Evolutionary conservation across 805 yeast species (phyloP).

Genomic region (Priceomyces castillae): DNA sequence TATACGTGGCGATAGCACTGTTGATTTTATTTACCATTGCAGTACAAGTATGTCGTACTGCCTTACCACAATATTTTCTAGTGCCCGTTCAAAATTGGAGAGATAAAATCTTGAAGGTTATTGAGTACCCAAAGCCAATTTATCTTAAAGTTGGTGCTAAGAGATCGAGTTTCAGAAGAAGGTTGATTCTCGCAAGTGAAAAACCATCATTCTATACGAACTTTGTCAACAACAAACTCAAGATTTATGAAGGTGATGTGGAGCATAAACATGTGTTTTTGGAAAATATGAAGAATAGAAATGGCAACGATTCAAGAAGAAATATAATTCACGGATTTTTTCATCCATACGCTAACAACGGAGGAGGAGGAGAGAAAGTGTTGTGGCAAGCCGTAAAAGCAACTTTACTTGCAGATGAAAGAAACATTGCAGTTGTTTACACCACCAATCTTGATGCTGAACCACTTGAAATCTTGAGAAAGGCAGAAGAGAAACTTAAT

Average conservation of each 20-base stretch:
- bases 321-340: conserved; percentile 72
- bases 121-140: conserved; percentile 32
- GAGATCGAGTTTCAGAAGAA: conserved; percentile 37
- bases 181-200: conserved; percentile 34
- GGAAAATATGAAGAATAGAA: conserved; percentile 28
- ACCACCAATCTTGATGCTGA: conserved; percentile 59
- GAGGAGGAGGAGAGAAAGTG: conserved; percentile 98
- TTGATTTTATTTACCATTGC: conserved; percentile 10
- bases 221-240: conserved; percentile 34
- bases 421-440: conserved; percentile 65
- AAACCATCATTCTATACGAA: conserved; percentile 40
- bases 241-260: conserved; percentile 28
- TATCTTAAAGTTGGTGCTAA: conserved; percentile 35
- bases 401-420: conserved; percentile 50
- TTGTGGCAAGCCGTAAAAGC: conserved; percentile 89
- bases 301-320: conserved; percentile 37
- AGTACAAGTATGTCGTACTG: conserved; percentile 20
- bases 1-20: conserved; percentile 8
- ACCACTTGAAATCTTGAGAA: conserved; percentile 48
- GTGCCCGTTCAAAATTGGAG: conserved; percentile 42
- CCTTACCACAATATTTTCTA: conserved; percentile 32
- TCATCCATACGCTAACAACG: conserved; percentile 94
- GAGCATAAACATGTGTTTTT: conserved; percentile 22
- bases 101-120: conserved; percentile 30
- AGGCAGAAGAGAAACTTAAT: conserved; percentile 55